Evolutionary conservation across 176 grass and related monocot species (phyloP).

Genomic region (Oryza meridionalis): DNA sequence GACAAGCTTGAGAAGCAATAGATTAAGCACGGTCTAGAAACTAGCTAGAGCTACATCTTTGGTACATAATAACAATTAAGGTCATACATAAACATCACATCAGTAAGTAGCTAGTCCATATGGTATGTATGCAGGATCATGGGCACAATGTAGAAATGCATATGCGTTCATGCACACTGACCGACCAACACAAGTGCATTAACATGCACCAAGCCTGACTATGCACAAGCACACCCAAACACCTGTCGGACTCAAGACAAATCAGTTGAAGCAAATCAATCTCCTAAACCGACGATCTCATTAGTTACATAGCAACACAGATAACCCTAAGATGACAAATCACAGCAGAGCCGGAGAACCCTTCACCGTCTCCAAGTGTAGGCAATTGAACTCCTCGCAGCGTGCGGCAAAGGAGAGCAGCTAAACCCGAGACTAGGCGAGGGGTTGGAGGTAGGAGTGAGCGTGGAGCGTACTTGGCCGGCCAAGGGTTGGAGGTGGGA

Average conservation of each 20-base stretch:
- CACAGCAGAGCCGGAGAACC: not conserved
- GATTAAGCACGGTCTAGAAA: not conserved
- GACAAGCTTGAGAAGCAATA: not conserved
- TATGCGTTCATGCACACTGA: not conserved
- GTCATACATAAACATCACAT: not conserved
- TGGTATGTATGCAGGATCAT: not conserved
- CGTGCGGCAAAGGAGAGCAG: not conserved
- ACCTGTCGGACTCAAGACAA: too few relatives aligned
- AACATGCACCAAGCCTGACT: not conserved
- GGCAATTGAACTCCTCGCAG: not conserved
- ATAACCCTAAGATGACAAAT: not conserved
- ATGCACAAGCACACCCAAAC: not conserved
- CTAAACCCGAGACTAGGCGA: too few relatives aligned
- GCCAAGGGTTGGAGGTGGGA: constrained; percentile 79
- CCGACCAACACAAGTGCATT: not conserved
- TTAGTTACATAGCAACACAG: not conserved
- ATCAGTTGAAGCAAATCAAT: not conserved
- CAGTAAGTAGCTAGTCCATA: not conserved
- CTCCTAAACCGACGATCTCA: not conserved
- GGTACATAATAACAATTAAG: not conserved
- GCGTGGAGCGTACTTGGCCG: constrained; percentile 51
- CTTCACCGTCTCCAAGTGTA: not conserved
- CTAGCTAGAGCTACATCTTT: not conserved
- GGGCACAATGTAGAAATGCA: not conserved
- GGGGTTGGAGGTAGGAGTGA: too few relatives aligned